Conservation (phyloP, 495 filamentous ascomycete genomes). For the Evansstolkia leycettana region DNA sequence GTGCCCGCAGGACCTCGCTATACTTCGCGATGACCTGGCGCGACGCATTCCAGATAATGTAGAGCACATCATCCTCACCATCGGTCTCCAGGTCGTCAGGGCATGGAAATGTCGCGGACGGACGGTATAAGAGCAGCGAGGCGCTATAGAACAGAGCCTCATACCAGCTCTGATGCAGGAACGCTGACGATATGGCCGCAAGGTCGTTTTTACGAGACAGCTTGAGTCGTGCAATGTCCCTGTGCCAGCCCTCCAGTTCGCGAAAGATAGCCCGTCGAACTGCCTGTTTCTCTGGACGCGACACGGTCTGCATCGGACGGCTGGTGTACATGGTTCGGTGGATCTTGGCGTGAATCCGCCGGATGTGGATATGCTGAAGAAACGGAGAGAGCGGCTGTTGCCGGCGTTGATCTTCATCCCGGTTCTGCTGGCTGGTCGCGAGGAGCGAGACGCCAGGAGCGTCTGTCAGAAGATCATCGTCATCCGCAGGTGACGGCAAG, state of each 20-base stretch:
- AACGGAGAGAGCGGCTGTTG: neutral
- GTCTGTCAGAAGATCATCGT: neutral
- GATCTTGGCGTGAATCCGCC: constrained; percentile 1
- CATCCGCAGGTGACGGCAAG: neutral
- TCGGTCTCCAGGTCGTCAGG: neutral
- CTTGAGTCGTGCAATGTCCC: too few species aligned
- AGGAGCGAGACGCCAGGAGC: too few species aligned
- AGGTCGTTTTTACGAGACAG: too few species aligned
- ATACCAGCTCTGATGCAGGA: constrained; percentile 1
- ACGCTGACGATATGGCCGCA: neutral
- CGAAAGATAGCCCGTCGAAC: too few species aligned
- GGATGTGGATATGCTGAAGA: neutral
- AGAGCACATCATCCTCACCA: constrained; percentile 1
- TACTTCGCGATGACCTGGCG: neutral
- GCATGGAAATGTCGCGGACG: constrained; percentile 1
- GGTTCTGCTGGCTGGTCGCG: neutral
- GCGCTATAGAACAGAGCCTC: constrained; percentile 1
- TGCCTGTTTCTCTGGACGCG: too few species aligned
- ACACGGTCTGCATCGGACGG: too few species aligned
- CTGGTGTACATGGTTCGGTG: too few species aligned
- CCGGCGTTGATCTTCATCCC: neutral
- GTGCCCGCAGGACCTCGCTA: neutral
- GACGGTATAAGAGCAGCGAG: constrained; percentile 1
- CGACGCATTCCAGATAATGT: constrained; percentile 1
- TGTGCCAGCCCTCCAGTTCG: too few species aligned